phyloP scores from a whole-genome alignment of 768 basidiomycete genomes.

The Psilocybe sp. region DNA sequence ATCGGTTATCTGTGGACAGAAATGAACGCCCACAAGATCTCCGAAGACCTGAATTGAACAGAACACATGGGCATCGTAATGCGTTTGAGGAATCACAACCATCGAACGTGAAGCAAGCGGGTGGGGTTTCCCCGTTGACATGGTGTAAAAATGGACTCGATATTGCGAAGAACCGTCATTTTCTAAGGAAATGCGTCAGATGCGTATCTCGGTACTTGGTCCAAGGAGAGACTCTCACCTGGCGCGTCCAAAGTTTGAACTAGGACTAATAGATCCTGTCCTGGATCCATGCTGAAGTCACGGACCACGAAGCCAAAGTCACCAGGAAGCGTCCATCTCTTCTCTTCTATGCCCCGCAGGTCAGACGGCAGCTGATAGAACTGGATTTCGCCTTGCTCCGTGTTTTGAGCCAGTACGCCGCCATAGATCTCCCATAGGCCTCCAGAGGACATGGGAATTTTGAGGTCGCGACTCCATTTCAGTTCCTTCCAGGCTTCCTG shows the following conservation, averaged over 20 bases:
- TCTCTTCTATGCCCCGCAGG: conserved; percentile 42
- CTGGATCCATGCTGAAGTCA: conserved; percentile 67
- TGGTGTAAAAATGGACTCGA: conserved; percentile 42
- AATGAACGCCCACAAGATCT: conserved; percentile 50
- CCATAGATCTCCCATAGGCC: conserved; percentile 59
- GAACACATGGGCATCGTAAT: conserved; percentile 20
- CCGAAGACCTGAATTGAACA: conserved; percentile 56
- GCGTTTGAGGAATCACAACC: conserved; percentile 25
- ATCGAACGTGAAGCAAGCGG: conserved; percentile 36
- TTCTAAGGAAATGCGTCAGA: background rate
- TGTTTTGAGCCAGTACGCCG: conserved; percentile 48
- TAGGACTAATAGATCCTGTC: conserved; percentile 60
- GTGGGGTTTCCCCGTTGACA: conserved; percentile 45
- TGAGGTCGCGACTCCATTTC: conserved; percentile 27
- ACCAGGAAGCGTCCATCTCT: conserved; percentile 38
- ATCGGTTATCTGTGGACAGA: conserved; percentile 27
- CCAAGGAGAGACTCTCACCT: background rate
- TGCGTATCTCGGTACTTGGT: background rate
- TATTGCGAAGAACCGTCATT: conserved; percentile 7
- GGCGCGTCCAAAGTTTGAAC: conserved; percentile 28
- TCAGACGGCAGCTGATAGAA: conserved; percentile 51
- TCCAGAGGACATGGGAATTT: conserved; percentile 39
- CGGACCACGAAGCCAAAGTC: conserved; percentile 34
- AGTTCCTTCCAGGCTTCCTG: conserved; percentile 38
- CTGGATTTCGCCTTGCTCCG: conserved; percentile 24